Evolutionary conservation across 2,329 filamentous ascomycete genomes (phyloP).

Genomic region (Elsinoe necatrix): DNA sequence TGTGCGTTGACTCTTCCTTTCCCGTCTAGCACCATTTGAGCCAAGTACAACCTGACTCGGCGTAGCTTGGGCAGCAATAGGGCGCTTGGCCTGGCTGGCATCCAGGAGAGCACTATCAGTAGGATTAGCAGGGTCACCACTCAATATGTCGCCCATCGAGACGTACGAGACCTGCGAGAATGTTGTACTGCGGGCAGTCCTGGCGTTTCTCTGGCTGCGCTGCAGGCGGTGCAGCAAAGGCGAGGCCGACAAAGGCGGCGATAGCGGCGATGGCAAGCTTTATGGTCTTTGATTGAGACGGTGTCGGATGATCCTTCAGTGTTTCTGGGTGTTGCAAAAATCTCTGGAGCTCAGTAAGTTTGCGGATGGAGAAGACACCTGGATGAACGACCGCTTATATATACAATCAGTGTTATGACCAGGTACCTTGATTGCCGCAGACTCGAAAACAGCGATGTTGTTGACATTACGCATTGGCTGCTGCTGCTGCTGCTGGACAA

Average conservation of each 20-base stretch:
- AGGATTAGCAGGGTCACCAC: not conserved
- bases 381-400: no score
- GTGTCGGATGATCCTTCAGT: no score
- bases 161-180: not conserved
- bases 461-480: no score
- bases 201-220: not conserved
- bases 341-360: no score
- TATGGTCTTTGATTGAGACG: not conserved
- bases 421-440: no score
- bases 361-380: no score
- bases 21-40: not conserved
- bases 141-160: not conserved
- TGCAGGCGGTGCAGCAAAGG: not conserved
- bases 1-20: no score
- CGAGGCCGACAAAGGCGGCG: not conserved
- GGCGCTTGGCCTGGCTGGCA: not conserved
- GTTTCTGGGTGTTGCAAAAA: no score
- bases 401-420: no score
- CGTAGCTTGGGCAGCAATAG: not conserved
- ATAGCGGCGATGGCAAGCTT: not conserved
- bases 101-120: not conserved
- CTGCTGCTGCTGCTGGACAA: no score
- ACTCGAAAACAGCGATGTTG: no score
- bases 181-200: not conserved
- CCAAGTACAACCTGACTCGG: not conserved